Evolutionary conservation across 2,329 filamentous ascomycete species (phyloP), one percentile per base, ranked within the genome.

Genomic region (Coniochaeta pulveracea): DNA sequence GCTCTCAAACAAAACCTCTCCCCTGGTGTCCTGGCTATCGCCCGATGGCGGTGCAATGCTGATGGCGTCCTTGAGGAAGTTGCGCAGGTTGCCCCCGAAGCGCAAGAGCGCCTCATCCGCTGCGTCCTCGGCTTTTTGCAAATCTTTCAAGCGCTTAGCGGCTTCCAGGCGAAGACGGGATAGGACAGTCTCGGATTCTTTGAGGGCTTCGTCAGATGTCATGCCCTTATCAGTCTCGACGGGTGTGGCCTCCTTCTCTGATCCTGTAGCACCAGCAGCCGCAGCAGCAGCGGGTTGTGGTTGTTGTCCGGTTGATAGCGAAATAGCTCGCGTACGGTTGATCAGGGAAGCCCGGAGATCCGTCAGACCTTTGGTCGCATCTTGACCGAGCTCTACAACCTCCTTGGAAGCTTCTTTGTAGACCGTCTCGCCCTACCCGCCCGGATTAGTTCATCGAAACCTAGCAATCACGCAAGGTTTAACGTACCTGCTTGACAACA

Each of bases 41-140:
- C 63, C 66, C 4, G 66, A 62, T 0, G 85, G 85, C 0, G 88
- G 82, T 11, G 85, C 79, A 46, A 98, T 85, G 34, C 73, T 85
- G 36, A 98, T 82, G 33, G 91, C 91, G 44, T 98, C 89, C 34
- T 80, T 76, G 40, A 98, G 64, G 60, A 93, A 96, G 56, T 89
- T 82, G 23, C 85, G 73, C 31, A 98, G 76, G 47, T 91, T 95
- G 37, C 77, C 76, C 15, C 91, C 91, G 48, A 96, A 95, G 43
- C 85, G 84, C 44, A 96, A 63, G 8, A 98, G 72, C 1, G 91
- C 91, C 56, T 96, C 91, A 54, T 98, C 91, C 6, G 91, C 91
- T 4, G 89, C 89, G 51, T 96, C 89, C 57, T 98, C 91, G 10
- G 89, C 91, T 46, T 76, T 76, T 51, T 95, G 84, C 14, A 96